Evolutionary conservation across 495 filamentous ascomycete genomes (phyloP).

Genomic region (Jackrogersella multiformis): DNA sequence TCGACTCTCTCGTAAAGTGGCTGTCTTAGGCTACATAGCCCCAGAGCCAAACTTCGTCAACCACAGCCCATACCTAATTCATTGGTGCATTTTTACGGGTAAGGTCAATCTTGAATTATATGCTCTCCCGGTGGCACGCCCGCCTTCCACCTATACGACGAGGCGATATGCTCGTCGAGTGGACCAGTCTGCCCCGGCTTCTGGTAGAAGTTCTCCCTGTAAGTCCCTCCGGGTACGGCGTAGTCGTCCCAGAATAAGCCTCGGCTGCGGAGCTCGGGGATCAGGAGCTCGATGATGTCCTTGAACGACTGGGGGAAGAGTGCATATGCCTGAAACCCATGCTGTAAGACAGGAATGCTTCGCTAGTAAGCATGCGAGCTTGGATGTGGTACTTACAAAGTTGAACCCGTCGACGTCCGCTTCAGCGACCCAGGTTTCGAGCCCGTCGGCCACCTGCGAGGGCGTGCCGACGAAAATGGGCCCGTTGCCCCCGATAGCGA

Average conservation of each 20-base stretch:
- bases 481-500: conserved; percentile 66
- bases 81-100: background rate
- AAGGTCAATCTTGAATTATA: conserved; percentile 40
- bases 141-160: conserved; percentile 50
- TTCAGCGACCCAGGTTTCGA: conserved; percentile 65
- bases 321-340: conserved; percentile 59
- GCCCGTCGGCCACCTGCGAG: conserved; percentile 61
- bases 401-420: conserved; percentile 70
- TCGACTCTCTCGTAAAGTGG: background rate
- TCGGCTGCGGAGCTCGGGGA: conserved; percentile 63
- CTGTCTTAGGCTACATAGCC: conserved; percentile 1
- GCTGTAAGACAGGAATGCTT: background rate
- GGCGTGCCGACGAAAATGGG: conserved; percentile 63
- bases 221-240: conserved; percentile 57
- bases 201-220: conserved; percentile 57
- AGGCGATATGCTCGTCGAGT: conserved; percentile 46
- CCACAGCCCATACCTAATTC: background rate
- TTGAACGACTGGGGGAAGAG: conserved; percentile 69
- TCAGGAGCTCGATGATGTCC: conserved; percentile 64
- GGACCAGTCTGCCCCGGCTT: conserved; percentile 43
- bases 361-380: background rate
- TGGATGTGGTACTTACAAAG: conserved; percentile 51
- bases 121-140: conserved; percentile 46
- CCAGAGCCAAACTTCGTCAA: background rate
- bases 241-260: conserved; percentile 61